Percentiles rank a stretch among this genome's conserved stretches.
These are phyloP conservation scores for Myxozyma vanderwaltii DNA, from an alignment of 805 yeast species.

Conservation along the genomic window DNA sequence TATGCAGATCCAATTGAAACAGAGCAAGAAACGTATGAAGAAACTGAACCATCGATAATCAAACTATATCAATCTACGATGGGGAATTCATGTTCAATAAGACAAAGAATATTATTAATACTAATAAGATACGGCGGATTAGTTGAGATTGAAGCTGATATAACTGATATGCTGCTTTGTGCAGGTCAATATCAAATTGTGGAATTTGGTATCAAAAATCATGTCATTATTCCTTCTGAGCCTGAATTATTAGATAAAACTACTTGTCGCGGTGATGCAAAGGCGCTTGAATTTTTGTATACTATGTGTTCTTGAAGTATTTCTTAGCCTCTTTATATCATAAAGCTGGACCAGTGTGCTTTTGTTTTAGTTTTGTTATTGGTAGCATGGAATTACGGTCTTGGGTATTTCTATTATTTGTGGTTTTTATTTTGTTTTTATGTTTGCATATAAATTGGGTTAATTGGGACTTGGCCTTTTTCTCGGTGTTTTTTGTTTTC, in stretches of 20 bases:
- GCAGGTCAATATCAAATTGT: slow-evolving; percentile 17
- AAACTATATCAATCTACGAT: background rate
- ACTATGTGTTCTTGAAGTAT: background rate
- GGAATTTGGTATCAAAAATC: slow-evolving; percentile 4
- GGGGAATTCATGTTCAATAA: background rate
- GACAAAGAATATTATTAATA: slow-evolving; percentile 2
- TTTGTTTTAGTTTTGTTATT: background rate
- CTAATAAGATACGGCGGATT: slow-evolving; percentile 2
- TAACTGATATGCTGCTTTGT: slow-evolving; percentile 15
- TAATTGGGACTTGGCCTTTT: no score
- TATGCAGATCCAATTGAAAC: slow-evolving; percentile 10
- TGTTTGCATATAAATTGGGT: no score
- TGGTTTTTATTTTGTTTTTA: no score
- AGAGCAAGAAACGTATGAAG: background rate
- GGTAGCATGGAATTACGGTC: no score
- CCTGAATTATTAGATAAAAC: slow-evolving; percentile 20
- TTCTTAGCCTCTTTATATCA: background rate
- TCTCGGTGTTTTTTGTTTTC: no score
- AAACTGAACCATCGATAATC: background rate
- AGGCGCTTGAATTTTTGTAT: slow-evolving; percentile 24
- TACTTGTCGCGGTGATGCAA: slow-evolving; percentile 20
- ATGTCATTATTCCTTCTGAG: slow-evolving; percentile 10
- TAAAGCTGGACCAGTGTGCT: background rate
- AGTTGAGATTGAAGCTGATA: slow-evolving; percentile 17
- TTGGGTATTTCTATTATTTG: no score